Evolutionary conservation across 1,284 basidiomycete species (phyloP), one percentile per base, ranked within the genome.

Genomic region (Cystobasidiaceae sp.): DNA sequence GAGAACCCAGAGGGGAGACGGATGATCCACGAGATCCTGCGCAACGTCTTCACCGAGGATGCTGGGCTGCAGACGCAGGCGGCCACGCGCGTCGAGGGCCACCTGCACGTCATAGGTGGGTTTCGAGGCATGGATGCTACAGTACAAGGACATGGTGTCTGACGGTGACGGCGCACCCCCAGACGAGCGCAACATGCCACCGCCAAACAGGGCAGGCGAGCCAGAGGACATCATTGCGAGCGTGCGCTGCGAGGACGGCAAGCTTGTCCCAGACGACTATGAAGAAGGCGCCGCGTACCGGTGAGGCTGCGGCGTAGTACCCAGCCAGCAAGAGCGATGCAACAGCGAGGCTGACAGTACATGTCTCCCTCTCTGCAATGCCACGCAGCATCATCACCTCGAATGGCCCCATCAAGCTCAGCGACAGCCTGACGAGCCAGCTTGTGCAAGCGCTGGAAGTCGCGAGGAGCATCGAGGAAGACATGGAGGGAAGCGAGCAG

Each of bases 141-240:
- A 7, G 48, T 13, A 34, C n/a, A 27, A 6, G n/a, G 2, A 32
- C n/a, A 21, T 15, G 21, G 2, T 8, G 21, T 48, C 21, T 19
- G 17, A 4, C 25, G 30, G 15, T 33, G 6, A 46, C 1, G 17
- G 30, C 25, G 17, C 1, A 30, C 1, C 49, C 21, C 4, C 13
- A 60, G 65, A 67, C 41, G 65, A 67, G 34, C 33, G 65, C 19
- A 60, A 61, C 48, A 23, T 52, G 9, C 65, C 65, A n/a, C 37
- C 57, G 4, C 11, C 48, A 11, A 60, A 67, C 43, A 45, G 65
- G 50, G 65, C 65, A 9, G 65, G 65, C 4, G 65, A 67, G 44
- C 65, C 65, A 19, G 65, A 67, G 23, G 65, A 67, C 28, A 67
- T 67, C 32, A 61, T 67, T 25, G 65, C 65, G 13, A 60, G 56